Percentiles rank a stretch among this genome's conserved stretches.
Evolutionary conservation across 208 protist species (phyloP).

Genomic region (Wallacemonas collosoma): DNA sequence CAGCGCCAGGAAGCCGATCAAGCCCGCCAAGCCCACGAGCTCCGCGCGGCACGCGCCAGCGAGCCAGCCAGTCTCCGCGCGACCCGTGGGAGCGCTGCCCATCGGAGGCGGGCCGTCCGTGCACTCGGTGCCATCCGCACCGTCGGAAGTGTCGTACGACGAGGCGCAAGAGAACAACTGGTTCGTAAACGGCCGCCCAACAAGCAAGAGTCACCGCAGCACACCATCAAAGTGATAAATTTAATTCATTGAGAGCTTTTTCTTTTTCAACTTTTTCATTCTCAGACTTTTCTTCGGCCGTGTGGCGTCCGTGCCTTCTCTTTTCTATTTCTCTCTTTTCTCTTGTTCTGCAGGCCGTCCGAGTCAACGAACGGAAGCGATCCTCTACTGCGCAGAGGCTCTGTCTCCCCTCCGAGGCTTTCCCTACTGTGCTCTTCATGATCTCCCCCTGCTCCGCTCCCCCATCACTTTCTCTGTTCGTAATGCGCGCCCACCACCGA

Average conservation of each 20-base stretch:
- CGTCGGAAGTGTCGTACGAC: not conserved
- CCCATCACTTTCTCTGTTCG: too few species aligned
- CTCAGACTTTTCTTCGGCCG: too few species aligned
- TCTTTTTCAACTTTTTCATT: too few species aligned
- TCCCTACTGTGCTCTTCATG: too few species aligned
- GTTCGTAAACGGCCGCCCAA: conserved; percentile 23
- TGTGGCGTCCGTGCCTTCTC: too few species aligned
- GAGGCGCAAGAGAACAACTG: conserved; percentile 15
- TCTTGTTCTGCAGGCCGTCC: too few species aligned
- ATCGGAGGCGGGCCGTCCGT: not conserved
- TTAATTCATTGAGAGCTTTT: not conserved
- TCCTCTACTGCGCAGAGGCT: too few species aligned
- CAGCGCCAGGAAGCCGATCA: conserved; percentile 4
- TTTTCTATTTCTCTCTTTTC: not conserved
- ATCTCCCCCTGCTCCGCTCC: too few species aligned
- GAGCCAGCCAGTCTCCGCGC: not conserved
- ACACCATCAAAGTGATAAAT: not conserved
- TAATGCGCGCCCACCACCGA: too few species aligned
- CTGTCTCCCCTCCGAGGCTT: too few species aligned
- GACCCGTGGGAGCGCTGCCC: not conserved
- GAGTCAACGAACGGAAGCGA: too few species aligned
- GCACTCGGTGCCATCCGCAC: not conserved
- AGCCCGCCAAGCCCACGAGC: not conserved
- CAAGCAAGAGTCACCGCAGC: conserved; percentile 7
- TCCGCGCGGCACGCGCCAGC: not conserved